Conservation (phyloP, 208 protist genomes). For the Crithidia thermophila region DNA sequence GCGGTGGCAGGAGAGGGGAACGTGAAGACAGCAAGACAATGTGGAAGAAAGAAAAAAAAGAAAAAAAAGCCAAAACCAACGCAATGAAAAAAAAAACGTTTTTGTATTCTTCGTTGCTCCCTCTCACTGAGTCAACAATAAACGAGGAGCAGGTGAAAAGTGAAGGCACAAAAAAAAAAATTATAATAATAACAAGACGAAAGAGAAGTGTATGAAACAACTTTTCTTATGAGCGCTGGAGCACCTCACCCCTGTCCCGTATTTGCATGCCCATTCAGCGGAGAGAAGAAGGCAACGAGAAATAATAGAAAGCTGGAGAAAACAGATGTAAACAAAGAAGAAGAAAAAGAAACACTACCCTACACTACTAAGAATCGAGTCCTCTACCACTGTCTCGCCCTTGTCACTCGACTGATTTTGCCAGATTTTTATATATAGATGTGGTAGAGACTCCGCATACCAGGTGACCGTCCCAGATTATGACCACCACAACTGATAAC, state of each 20-base stretch:
- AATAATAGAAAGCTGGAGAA: constrained; percentile 24
- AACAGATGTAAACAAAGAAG: constrained; percentile 10
- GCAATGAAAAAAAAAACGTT: too few relatives aligned
- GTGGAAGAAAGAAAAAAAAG: background rate
- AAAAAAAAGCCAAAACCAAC: too few relatives aligned
- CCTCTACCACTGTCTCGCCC: too few relatives aligned
- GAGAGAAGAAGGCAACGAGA: background rate
- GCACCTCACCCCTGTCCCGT: too few relatives aligned
- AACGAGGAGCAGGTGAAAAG: background rate
- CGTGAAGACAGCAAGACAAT: background rate
- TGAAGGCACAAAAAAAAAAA: background rate
- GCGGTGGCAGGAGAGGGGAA: background rate
- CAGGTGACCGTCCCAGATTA: too few relatives aligned
- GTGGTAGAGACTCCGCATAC: background rate
- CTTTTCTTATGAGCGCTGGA: background rate
- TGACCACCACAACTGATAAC: too few relatives aligned
- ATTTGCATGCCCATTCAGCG: background rate
- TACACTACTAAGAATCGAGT: constrained; percentile 4
- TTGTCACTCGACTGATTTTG: too few relatives aligned
- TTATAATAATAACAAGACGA: background rate
- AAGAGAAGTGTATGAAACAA: background rate
- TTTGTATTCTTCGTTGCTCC: too few relatives aligned
- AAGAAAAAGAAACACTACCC: constrained; percentile 28
- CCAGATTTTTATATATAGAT: too few relatives aligned
- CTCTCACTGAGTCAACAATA: too few relatives aligned